A percentile compares a stretch with the other conserved stretches of the same genome.
Evolutionary conservation across 1,139 yeast species (phyloP).

Genomic region (Suhomyces bokatorum): DNA sequence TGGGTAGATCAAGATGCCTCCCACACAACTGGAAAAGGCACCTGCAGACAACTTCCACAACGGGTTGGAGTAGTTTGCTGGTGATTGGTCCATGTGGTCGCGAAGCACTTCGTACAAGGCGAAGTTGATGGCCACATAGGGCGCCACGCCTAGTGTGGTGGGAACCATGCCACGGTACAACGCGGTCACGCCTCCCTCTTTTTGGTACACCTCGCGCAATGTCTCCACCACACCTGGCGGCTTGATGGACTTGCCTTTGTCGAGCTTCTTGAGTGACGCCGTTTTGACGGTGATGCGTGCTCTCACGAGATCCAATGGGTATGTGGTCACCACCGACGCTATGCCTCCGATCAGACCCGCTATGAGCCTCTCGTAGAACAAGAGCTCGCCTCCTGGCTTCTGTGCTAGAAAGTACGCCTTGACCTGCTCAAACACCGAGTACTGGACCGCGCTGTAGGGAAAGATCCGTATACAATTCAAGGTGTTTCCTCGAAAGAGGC

Average conservation of each 20-base stretch:
- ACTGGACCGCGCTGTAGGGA: constrained; percentile 95
- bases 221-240: constrained; percentile 74
- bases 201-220: constrained; percentile 55
- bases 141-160: constrained; percentile 91
- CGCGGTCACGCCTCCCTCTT: constrained; percentile 82
- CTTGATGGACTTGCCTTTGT: constrained; percentile 42
- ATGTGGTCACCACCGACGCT: constrained; percentile 78
- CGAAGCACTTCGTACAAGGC: constrained; percentile 83
- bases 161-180: constrained; percentile 85
- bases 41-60: constrained; percentile 72
- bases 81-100: constrained; percentile 49
- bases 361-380: constrained; percentile 52
- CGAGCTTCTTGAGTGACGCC: constrained; percentile 61
- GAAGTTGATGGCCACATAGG: constrained; percentile 91
- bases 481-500: constrained; percentile 87
- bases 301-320: constrained; percentile 88
- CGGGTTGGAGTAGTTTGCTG: constrained; percentile 43
- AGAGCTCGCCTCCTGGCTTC: constrained; percentile 35
- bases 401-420: constrained; percentile 46
- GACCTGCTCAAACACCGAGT: constrained; percentile 76
- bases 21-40: constrained; percentile 65
- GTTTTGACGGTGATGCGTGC: constrained; percentile 90
- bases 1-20: constrained; percentile 88
- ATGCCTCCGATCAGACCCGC: constrained; percentile 87
- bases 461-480: constrained; percentile 85